These are phyloP conservation scores for Capsella bursapastoris DNA, from an alignment of 345 rosid species.

Conservation along the genomic window DNA sequence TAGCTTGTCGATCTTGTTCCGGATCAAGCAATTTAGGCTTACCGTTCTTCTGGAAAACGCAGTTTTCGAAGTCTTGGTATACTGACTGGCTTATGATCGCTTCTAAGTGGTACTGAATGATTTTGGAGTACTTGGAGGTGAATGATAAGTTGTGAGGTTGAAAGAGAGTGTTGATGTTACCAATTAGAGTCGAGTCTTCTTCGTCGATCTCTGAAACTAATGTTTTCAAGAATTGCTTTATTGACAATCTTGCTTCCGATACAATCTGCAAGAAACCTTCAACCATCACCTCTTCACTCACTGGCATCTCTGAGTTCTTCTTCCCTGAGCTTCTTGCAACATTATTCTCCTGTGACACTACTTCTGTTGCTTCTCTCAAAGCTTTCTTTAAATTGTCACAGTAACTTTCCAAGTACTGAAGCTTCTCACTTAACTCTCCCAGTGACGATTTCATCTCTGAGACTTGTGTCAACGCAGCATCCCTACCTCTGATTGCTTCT, in stretches of 20 bases:
- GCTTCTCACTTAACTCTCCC: slow-evolving; percentile 73
- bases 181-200: slow-evolving; percentile 56
- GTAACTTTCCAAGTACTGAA: slow-evolving; percentile 80
- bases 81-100: slow-evolving; percentile 78
- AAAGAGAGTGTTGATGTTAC: slow-evolving; percentile 67
- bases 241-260: slow-evolving; percentile 89
- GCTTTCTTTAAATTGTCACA: slow-evolving; percentile 86
- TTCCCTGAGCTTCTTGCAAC: slow-evolving; percentile 33
- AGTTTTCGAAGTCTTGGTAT: slow-evolving; percentile 91
- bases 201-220: slow-evolving; percentile 74
- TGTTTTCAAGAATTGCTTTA: slow-evolving; percentile 91
- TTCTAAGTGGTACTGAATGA: slow-evolving; percentile 77
- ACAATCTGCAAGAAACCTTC: slow-evolving; percentile 94
- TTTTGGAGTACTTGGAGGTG: slow-evolving; percentile 68
- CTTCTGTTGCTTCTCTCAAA: slow-evolving; percentile 62
- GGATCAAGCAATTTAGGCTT: slow-evolving; percentile 77
- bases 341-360: slow-evolving; percentile 24
- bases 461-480: slow-evolving; percentile 74
- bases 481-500: slow-evolving; percentile 79
- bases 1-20: slow-evolving; percentile 71
- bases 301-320: slow-evolving; percentile 59
- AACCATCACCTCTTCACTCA: slow-evolving; percentile 84
- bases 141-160: slow-evolving; percentile 68
- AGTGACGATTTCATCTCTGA: slow-evolving; percentile 79
- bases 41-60: slow-evolving; percentile 78